phyloP scores from a whole-genome alignment of 2,329 filamentous ascomycete genomes.

The Paramyrothecium roridum region DNA sequence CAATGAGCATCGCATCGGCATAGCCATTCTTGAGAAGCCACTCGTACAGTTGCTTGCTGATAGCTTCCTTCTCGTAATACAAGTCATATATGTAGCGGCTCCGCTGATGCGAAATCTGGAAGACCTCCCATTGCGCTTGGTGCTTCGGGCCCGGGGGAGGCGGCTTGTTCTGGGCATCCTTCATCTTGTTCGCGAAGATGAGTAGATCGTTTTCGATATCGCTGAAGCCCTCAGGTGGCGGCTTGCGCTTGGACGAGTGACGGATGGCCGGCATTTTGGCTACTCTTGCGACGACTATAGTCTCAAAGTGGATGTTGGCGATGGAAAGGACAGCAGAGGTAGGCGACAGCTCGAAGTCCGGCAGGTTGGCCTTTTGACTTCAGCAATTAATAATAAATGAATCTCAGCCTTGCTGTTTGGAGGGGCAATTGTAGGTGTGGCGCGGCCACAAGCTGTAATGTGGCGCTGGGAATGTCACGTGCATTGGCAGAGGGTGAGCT shows the following conservation, averaged over 20 bases:
- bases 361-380: no score
- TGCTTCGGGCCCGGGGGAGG: conserved; percentile 77
- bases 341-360: no score
- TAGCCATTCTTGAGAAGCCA: conserved; percentile 97
- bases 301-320: no score
- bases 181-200: conserved; percentile 88
- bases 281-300: neutral
- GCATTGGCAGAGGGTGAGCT: conserved; percentile 12
- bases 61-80: conserved; percentile 97
- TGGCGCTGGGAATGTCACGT: conserved; percentile 23
- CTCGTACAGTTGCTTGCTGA: conserved; percentile 87
- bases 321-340: no score
- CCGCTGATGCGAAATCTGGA: conserved; percentile 94
- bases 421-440: conserved; percentile 15
- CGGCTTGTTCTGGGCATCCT: conserved; percentile 89
- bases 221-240: conserved; percentile 80
- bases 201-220: conserved; percentile 86
- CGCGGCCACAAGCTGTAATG: conserved; percentile 11
- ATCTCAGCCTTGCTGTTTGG: conserved; percentile 11
- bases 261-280: conserved; percentile 71
- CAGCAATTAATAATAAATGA: conserved; percentile 9
- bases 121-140: conserved; percentile 94
- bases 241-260: conserved; percentile 72
- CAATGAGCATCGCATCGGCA: conserved; percentile 91
- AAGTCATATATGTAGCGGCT: conserved; percentile 93